A percentile compares a stretch with the other conserved stretches of the same genome.
Evolutionary conservation across 2,329 filamentous ascomycete genomes (phyloP).

Genomic region (Venturia effusa): DNA sequence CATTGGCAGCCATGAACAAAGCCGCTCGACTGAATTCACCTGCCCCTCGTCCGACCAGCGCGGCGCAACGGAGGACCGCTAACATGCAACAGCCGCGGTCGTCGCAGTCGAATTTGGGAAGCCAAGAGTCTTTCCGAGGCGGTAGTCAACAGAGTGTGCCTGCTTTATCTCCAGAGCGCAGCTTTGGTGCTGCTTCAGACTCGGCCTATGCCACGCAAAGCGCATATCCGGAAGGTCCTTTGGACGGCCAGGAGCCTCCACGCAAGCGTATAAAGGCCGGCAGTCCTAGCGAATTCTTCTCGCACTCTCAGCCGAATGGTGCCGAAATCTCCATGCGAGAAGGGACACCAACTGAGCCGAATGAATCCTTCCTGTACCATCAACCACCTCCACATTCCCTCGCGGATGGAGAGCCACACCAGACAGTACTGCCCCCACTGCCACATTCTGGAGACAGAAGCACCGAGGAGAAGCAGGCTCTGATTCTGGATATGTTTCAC

Average conservation of each 20-base stretch:
- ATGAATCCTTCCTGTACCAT: slow-evolving; percentile 64
- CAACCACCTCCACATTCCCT: slow-evolving; percentile 30
- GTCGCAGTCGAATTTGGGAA: slow-evolving; percentile 52
- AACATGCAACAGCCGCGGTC: slow-evolving; percentile 48
- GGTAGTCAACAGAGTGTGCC: slow-evolving; percentile 73
- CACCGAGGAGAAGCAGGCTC: slow-evolving; percentile 67
- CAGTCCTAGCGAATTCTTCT: slow-evolving; percentile 26
- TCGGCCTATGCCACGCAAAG: slow-evolving; percentile 56
- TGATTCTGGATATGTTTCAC: slow-evolving; percentile 74
- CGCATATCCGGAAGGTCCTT: slow-evolving; percentile 15
- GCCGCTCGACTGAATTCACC: slow-evolving; percentile 80
- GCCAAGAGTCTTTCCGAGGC: slow-evolving; percentile 54
- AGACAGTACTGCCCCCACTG: slow-evolving; percentile 54
- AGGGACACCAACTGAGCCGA: slow-evolving; percentile 64
- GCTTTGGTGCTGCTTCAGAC: slow-evolving; percentile 52
- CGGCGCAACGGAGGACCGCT: slow-evolving; percentile 49
- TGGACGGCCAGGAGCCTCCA: slow-evolving; percentile 60
- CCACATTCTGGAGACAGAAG: slow-evolving; percentile 48
- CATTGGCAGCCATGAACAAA: slow-evolving; percentile 93
- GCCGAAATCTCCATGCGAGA: slow-evolving; percentile 49
- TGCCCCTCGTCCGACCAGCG: slow-evolving; percentile 51
- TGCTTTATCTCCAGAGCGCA: slow-evolving; percentile 63
- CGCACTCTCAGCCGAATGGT: slow-evolving; percentile 27
- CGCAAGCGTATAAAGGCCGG: slow-evolving; percentile 58
- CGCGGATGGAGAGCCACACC: slow-evolving; percentile 39